Conservation (phyloP, 1,139 yeast species). For the Geotrichum siamense region DNA sequence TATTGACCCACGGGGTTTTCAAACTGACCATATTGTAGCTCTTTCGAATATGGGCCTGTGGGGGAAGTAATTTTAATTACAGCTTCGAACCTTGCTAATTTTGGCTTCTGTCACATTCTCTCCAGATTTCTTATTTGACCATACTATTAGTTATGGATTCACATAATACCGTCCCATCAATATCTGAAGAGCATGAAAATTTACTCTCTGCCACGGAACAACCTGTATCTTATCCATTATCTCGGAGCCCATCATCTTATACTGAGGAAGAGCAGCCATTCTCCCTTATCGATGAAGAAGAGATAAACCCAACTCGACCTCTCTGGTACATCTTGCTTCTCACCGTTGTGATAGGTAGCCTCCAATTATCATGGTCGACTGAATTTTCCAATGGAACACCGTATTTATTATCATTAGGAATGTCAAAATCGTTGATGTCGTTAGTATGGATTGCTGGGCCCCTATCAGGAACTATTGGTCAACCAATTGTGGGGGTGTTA, state of each 20-base stretch:
- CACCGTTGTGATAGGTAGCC: slow-evolving; percentile 44
- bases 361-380: slow-evolving; percentile 49
- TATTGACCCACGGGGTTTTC: no score
- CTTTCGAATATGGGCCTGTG: no score
- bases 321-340: slow-evolving; percentile 40
- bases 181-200: background rate
- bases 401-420: slow-evolving; percentile 44
- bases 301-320: slow-evolving; percentile 39
- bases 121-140: no score
- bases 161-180: no score
- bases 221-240: background rate
- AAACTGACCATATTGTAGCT: no score
- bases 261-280: background rate
- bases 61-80: no score
- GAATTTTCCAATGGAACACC: slow-evolving; percentile 48
- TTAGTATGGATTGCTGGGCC: slow-evolving; percentile 61
- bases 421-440: slow-evolving; percentile 46
- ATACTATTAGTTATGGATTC: no score
- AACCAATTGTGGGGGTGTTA: slow-evolving; percentile 51
- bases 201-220: background rate
- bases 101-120: no score
- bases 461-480: slow-evolving; percentile 51
- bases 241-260: background rate
- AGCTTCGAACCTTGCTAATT: no score
- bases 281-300: background rate